These are phyloP conservation scores for Mucor racemosus DNA, from an alignment of 371 early-diverging fungal species.

Conservation along the genomic window DNA sequence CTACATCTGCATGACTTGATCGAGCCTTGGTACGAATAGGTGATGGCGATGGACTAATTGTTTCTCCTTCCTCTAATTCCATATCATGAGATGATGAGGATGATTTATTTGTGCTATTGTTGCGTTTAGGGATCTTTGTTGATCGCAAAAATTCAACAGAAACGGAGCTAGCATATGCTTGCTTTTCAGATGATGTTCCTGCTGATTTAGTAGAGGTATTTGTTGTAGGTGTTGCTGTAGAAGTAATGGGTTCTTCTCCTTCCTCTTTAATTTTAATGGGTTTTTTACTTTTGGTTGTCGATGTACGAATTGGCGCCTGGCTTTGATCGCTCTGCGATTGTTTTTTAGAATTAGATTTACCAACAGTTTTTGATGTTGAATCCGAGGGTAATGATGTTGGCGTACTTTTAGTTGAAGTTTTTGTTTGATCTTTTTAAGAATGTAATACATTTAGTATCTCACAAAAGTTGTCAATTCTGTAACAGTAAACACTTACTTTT, in stretches of 20 bases:
- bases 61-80: slow-evolving; percentile 35
- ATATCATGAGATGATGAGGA: slow-evolving; percentile 9
- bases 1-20: background rate
- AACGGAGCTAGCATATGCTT: slow-evolving; percentile 14
- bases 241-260: background rate
- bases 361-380: background rate
- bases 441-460: background rate
- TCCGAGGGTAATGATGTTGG: background rate
- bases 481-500: background rate
- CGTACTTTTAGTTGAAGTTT: background rate
- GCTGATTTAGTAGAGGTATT: background rate
- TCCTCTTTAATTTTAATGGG: background rate
- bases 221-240: too few species aligned
- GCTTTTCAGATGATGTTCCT: background rate
- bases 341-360: background rate
- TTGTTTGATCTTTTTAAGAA: background rate
- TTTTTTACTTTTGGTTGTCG: background rate
- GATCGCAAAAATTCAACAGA: slow-evolving; percentile 8
- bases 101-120: background rate
- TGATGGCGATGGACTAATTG: slow-evolving; percentile 32
- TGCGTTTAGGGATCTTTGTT: slow-evolving; percentile 7
- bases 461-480: background rate
- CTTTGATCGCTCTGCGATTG: slow-evolving; percentile 17
- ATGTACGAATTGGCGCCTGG: background rate
- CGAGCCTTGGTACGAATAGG: slow-evolving; percentile 9